A percentile compares a stretch with the other conserved stretches of the same genome.
Evolutionary conservation across 345 rosid genomes (phyloP).

Genomic region (Excoecaria agallocha): DNA sequence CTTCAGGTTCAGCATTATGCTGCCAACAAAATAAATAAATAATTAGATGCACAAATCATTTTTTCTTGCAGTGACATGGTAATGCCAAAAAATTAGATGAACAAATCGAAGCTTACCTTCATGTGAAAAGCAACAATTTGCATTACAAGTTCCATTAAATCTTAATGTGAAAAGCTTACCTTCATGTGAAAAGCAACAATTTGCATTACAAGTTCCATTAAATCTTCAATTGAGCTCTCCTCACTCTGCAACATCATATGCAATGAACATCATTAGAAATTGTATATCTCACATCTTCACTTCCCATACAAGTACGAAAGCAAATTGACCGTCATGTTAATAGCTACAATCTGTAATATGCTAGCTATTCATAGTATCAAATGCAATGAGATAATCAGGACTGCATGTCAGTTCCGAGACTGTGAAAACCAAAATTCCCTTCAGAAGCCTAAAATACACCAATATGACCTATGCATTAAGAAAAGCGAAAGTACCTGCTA

Average conservation of each 20-base stretch:
- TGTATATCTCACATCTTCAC: not conserved
- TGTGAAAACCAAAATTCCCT: too few species aligned
- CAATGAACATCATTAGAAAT: conserved; percentile 14
- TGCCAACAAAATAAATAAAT: conserved; percentile 32
- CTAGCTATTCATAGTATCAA: too few species aligned
- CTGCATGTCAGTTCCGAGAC: not conserved
- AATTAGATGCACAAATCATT: not conserved
- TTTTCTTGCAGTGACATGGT: not conserved
- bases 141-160: too few species aligned
- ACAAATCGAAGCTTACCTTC: too few species aligned
- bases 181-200: conserved; percentile 97
- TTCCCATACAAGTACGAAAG: not conserved
- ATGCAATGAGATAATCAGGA: too few species aligned
- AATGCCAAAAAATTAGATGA: not conserved
- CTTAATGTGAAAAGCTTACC: conserved; percentile 38
- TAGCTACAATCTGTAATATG: not conserved
- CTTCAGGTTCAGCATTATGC: conserved; percentile 99
- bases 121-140: too few species aligned
- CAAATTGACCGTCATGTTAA: not conserved
- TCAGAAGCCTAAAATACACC: not conserved
- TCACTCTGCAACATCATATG: conserved; percentile 47
- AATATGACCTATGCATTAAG: not conserved
- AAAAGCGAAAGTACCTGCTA: conserved; percentile 49
- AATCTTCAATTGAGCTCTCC: conserved; percentile 57
- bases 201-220: conserved; percentile 79